Conservation (phyloP, 2,329 filamentous ascomycete species). For the Ceratocystis destructans region DNA sequence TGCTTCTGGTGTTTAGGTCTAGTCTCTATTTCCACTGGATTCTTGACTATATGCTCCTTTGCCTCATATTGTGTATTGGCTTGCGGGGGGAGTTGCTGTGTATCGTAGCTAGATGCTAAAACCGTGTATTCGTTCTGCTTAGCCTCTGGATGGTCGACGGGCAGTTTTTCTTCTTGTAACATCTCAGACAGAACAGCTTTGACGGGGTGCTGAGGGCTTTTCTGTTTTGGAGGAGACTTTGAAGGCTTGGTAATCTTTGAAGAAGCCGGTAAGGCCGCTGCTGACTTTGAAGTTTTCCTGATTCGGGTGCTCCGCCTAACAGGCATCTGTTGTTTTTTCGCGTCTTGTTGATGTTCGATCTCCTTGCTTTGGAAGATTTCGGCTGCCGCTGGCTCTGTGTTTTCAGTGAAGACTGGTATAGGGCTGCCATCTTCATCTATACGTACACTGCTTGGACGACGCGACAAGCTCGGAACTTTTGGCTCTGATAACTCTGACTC, state of each 20-base stretch:
- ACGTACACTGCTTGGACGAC: constrained; percentile 12
- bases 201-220: not conserved
- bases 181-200: not conserved
- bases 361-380: not conserved
- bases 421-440: constrained; percentile 17
- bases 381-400: not conserved
- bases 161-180: not conserved
- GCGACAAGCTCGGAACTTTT: not conserved
- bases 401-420: constrained; percentile 4
- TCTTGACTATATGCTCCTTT: too few species aligned
- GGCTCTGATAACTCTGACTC: constrained; percentile 9
- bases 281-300: not conserved
- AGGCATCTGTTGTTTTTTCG: not conserved
- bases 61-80: too few species aligned
- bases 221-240: not conserved
- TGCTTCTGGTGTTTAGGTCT: not conserved
- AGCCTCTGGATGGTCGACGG: not conserved
- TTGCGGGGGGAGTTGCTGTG: not conserved
- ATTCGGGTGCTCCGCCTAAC: constrained; percentile 3
- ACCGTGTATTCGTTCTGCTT: not conserved
- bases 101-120: not conserved
- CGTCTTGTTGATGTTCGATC: not conserved
- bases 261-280: not conserved
- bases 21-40: not conserved
- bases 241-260: not conserved